These are phyloP conservation scores for Phytophthora kernoviae DNA, from an alignment of 352 stramenopile species.

Conservation along the genomic window DNA sequence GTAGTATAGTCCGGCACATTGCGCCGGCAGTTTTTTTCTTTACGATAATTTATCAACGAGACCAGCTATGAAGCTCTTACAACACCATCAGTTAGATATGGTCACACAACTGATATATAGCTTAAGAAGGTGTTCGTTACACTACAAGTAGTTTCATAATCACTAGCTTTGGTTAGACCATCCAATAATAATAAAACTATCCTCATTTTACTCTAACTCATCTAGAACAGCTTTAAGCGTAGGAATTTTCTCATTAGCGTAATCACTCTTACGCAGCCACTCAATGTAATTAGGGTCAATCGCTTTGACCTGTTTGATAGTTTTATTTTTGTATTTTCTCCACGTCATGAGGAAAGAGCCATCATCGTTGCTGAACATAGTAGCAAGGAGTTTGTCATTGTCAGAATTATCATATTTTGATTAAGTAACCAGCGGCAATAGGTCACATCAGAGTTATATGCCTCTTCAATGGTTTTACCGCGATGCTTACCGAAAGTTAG, in stretches of 20 bases:
- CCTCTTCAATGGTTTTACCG: constrained; percentile 8
- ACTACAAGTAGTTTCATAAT: too few species aligned
- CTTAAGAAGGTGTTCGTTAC: too few species aligned
- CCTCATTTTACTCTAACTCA: too few species aligned
- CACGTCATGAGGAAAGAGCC: constrained; percentile 1
- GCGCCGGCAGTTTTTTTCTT: too few species aligned
- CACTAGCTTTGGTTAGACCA: too few species aligned
- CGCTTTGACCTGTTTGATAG: constrained; percentile 7
- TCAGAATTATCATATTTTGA: constrained; percentile 9
- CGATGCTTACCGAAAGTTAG: constrained; percentile 16
- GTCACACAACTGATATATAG: too few species aligned
- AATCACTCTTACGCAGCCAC: constrained; percentile 8
- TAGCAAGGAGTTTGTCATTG: constrained; percentile 2
- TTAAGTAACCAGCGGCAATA: constrained; percentile 16
- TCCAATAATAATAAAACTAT: too few species aligned
- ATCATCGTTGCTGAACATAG: constrained; percentile 4
- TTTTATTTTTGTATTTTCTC: not conserved
- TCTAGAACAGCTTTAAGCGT: constrained; percentile 6
- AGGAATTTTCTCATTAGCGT: not conserved
- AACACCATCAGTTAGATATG: too few species aligned
- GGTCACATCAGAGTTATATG: constrained; percentile 6
- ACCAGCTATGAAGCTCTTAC: too few species aligned
- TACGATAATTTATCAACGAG: too few species aligned
- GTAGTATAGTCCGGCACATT: too few species aligned
- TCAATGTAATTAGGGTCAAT: constrained; percentile 7